Base-by-base conservation (phyloP, 306 rosid species). In the Cicer chorassanicum region DNA sequence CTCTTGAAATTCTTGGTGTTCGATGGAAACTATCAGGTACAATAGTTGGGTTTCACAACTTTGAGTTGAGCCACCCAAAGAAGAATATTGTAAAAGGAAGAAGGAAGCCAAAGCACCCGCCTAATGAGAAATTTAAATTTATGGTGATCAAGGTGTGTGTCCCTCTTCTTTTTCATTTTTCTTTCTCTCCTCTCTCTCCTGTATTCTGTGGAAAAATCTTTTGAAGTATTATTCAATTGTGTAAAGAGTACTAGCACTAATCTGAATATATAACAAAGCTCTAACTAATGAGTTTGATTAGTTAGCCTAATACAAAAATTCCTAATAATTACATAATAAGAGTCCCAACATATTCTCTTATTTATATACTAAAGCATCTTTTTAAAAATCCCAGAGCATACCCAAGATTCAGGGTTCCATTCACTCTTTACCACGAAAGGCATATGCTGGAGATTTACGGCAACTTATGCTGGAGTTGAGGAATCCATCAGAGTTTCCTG, bases 331-430 rank as follows among this genome's bases (percentile, higher is more conserved):
- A 9, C 24, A 19, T 18, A 8, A 18, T 18, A 18, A 18, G 7
- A 11, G 45, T 42, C 45, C 9, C 65, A 59, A 59, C 65, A 59
- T 29, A 60, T 54, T 38, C 61, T 44, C 50, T 42, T 42, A 60
- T 15, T 15, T 61, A 42, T 82, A 29, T 75, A 82, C 80, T 75
- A 50, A 73, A 73, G 59, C 51, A 49, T 63, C 54, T 55, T 68
- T 77, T 60, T 71, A 6, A 2, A 63, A 84, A 80, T 72, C 70
- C 75, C 93, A 94, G 99, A 90, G 88, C 78, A 81, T 92, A 78
- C 99, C 99, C 66, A 94, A 87, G 83, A 85, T 94, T 43, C 93
- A 87, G 81, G 99, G 97, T 73, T 80, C 74, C 46, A 77, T 95
- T 80, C 82, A 72, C 60, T 73, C 89, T 45, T 83, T 92, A 72